Conservation (phyloP, 2,329 filamentous ascomycete genomes). For the Ustulina deusta region DNA sequence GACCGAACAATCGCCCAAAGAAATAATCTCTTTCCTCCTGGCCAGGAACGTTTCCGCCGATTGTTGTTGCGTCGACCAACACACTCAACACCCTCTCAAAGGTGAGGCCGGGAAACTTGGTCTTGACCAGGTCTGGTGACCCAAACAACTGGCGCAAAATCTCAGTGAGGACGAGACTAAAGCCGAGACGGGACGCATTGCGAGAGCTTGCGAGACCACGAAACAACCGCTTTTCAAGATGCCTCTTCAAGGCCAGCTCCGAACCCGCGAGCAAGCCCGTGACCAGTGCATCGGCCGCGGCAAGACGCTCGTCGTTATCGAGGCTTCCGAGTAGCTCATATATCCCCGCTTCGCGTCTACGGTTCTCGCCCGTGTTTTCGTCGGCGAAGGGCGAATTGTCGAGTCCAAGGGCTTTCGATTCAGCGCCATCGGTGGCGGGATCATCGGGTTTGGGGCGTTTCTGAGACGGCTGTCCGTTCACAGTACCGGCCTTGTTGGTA, state of each 20-base stretch:
- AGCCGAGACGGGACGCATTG: conserved; percentile 88
- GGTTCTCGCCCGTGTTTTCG: conserved; percentile 63
- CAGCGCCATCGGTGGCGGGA: conserved; percentile 38
- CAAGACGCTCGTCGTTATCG: conserved; percentile 66
- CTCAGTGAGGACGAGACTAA: conserved; percentile 89
- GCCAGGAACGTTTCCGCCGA: conserved; percentile 65
- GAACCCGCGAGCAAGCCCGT: conserved; percentile 65
- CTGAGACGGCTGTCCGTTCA: conserved; percentile 50
- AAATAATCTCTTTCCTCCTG: conserved; percentile 88
- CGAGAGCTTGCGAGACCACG: conserved; percentile 89
- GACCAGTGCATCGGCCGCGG: conserved; percentile 69
- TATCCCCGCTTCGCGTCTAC: conserved; percentile 68
- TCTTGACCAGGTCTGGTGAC: conserved; percentile 56
- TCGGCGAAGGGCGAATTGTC: conserved; percentile 65
- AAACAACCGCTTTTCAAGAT: conserved; percentile 78
- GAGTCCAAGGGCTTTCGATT: conserved; percentile 47
- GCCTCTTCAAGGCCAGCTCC: conserved; percentile 67
- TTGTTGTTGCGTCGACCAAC: conserved; percentile 66
- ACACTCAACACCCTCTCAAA: conserved; percentile 68
- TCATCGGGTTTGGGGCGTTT: conserved; percentile 55
- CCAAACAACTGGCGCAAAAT: conserved; percentile 78
- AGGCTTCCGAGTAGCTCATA: conserved; percentile 73
- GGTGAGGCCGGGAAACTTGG: conserved; percentile 64
- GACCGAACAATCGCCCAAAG: conserved; percentile 87
- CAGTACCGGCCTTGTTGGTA: conserved; percentile 47